Conservation (phyloP, 2,329 filamentous ascomycete genomes). For the Trichophyton equinum region DNA sequence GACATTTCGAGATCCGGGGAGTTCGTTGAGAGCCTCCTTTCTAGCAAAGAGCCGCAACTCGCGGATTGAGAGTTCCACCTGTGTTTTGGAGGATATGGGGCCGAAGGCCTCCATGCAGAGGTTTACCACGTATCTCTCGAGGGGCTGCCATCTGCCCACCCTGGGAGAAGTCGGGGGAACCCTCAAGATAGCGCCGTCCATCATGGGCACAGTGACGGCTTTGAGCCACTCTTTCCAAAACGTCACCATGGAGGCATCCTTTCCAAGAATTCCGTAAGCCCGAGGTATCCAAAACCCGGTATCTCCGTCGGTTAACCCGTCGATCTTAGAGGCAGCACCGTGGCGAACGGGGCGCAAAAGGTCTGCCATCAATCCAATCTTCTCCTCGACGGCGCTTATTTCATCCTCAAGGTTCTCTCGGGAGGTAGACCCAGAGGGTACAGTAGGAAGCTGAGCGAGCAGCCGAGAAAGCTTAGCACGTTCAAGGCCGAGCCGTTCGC, state of each 20-base stretch:
- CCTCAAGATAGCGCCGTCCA: conserved; percentile 66
- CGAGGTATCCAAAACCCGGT: conserved; percentile 92
- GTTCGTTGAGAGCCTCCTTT: conserved; percentile 83
- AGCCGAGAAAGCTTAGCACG: conserved; percentile 81
- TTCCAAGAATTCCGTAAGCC: conserved; percentile 82
- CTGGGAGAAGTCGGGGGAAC: conserved; percentile 80
- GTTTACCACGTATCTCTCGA: conserved; percentile 95
- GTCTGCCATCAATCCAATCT: conserved; percentile 93
- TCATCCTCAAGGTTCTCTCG: conserved; percentile 82
- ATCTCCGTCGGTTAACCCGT: conserved; percentile 87
- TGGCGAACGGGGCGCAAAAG: conserved; percentile 84
- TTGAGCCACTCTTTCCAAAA: conserved; percentile 99
- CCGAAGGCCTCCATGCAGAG: conserved; percentile 89
- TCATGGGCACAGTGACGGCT: conserved; percentile 91
- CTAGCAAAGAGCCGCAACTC: conserved; percentile 85
- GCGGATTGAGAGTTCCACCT: conserved; percentile 81
- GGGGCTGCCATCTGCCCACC: conserved; percentile 86
- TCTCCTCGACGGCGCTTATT: conserved; percentile 92
- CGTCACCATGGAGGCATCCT: conserved; percentile 66
- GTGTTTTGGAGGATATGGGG: conserved; percentile 84
- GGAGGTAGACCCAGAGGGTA: conserved; percentile 65
- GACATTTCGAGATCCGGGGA: conserved; percentile 72
- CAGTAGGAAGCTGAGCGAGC: conserved; percentile 66
- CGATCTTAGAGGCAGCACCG: conserved; percentile 91
- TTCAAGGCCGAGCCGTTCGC: conserved; percentile 74